Evolutionary conservation across 805 yeast species (phyloP).

Genomic region (Kockiozyma suomiensis): DNA sequence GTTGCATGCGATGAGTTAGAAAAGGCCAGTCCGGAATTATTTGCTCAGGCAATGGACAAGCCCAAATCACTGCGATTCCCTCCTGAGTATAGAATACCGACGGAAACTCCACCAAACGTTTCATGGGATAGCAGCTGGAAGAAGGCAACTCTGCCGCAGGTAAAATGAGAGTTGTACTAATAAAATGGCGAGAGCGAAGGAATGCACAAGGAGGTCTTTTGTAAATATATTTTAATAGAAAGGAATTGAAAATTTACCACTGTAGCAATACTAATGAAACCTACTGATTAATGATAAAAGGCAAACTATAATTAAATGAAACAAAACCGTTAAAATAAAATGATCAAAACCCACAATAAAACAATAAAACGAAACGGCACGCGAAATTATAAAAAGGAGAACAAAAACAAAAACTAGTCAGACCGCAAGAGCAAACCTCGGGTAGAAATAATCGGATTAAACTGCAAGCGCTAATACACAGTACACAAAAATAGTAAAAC

Average conservation of each 20-base stretch:
- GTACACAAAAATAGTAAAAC: background rate
- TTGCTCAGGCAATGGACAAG: slow-evolving; percentile 57
- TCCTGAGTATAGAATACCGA: slow-evolving; percentile 81
- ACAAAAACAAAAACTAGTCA: slow-evolving; percentile 3
- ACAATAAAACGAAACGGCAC: background rate
- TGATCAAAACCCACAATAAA: slow-evolving; percentile 13
- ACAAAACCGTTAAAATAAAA: slow-evolving; percentile 5
- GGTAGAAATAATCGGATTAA: background rate
- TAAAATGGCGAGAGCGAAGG: background rate
- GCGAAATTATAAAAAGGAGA: background rate
- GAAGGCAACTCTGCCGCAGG: slow-evolving; percentile 14
- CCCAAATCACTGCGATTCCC: slow-evolving; percentile 65
- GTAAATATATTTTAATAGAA: background rate
- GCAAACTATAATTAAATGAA: background rate
- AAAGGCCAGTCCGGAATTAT: slow-evolving; percentile 53
- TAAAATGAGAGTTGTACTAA: background rate
- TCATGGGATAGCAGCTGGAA: slow-evolving; percentile 67
- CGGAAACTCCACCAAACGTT: slow-evolving; percentile 81
- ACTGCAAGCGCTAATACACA: background rate
- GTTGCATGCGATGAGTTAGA: slow-evolving; percentile 73
- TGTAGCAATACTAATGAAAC: too few relatives aligned
- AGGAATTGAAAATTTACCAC: too few relatives aligned
- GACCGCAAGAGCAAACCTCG: background rate
- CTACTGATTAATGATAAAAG: background rate
- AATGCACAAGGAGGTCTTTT: background rate